Evolutionary conservation across 768 basidiomycete species (phyloP).

Genomic region (Termitomyces sp.): DNA sequence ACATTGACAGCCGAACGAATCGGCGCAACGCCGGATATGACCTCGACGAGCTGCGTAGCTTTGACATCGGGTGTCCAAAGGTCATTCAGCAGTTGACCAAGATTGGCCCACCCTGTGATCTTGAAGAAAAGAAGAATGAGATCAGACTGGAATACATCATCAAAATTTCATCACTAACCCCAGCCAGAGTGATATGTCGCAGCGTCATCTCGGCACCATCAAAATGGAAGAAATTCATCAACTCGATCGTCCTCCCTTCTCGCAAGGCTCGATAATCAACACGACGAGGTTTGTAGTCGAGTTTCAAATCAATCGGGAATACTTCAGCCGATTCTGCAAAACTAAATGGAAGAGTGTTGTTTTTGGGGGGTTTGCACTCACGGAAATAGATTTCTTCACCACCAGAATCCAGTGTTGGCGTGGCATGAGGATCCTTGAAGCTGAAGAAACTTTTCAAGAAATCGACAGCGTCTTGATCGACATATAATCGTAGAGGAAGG

Average conservation of each 20-base stretch:
- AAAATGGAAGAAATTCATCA: constrained; percentile 99
- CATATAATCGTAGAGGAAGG: constrained; percentile 85
- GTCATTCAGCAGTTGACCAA: constrained; percentile 93
- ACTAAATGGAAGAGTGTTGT: background rate
- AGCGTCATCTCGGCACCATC: constrained; percentile 98
- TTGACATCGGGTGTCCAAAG: constrained; percentile 99
- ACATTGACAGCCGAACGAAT: constrained; percentile 97
- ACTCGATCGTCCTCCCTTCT: constrained; percentile 89
- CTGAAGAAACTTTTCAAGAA: constrained; percentile 96
- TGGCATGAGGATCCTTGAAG: constrained; percentile 66
- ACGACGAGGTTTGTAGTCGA: constrained; percentile 97
- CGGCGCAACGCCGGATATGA: constrained; percentile 94
- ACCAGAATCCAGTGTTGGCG: constrained; percentile 33
- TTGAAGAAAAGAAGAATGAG: constrained; percentile 30
- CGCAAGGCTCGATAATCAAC: constrained; percentile 91
- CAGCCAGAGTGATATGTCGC: constrained; percentile 86
- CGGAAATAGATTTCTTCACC: constrained; percentile 71
- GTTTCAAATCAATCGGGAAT: constrained; percentile 90
- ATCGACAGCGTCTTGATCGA: constrained; percentile 98
- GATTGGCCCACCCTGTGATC: constrained; percentile 90
- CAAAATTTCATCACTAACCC: constrained; percentile 53
- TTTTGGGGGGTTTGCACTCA: constrained; percentile 33
- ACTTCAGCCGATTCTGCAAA: constrained; percentile 86
- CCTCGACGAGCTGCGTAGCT: constrained; percentile 95
- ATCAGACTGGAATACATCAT: background rate